Conservation (phyloP, 805 yeast genomes). For the Candida arabinofermentans region DNA sequence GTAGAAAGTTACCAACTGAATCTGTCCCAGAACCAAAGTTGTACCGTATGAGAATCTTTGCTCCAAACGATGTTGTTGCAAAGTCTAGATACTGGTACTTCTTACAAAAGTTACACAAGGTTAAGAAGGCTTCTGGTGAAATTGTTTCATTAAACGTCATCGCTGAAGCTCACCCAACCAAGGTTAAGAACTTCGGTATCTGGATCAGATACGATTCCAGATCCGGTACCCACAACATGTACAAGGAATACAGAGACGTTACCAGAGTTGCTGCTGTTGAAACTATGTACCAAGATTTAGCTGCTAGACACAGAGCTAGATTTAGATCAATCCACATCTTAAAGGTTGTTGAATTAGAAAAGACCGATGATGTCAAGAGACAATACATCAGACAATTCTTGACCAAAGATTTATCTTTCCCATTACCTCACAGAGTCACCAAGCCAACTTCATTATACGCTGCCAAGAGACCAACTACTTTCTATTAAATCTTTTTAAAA, state of each 20-base stretch:
- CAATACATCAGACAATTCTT: constrained; percentile 98
- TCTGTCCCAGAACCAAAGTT: constrained; percentile 99
- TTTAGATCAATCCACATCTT: constrained; percentile 99
- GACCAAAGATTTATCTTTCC: constrained; percentile 95
- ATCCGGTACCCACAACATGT: constrained; percentile 99
- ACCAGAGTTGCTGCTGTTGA: constrained; percentile 99
- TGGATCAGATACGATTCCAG: constrained; percentile 99
- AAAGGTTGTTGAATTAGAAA: constrained; percentile 98
- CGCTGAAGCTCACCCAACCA: constrained; percentile 95
- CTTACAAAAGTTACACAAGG: constrained; percentile 98
- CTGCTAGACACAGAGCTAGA: constrained; percentile 99
- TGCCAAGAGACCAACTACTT: constrained; percentile 94
- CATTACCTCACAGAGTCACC: constrained; percentile 99
- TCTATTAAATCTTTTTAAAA: constrained; percentile 58
- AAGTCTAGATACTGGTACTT: constrained; percentile 99
- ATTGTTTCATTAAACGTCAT: constrained; percentile 89
- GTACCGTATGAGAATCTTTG: constrained; percentile 99
- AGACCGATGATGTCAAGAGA: constrained; percentile 98
- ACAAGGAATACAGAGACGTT: constrained; percentile 99
- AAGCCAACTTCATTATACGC: constrained; percentile 85
- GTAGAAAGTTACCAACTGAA: constrained; percentile 99
- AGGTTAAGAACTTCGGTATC: constrained; percentile 99
- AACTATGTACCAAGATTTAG: constrained; percentile 98
- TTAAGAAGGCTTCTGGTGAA: constrained; percentile 99
- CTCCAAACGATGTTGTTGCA: constrained; percentile 98